These are phyloP conservation scores for Leptomonas pyrrhocoris DNA, from an alignment of 208 protist species.

Conservation along the genomic window DNA sequence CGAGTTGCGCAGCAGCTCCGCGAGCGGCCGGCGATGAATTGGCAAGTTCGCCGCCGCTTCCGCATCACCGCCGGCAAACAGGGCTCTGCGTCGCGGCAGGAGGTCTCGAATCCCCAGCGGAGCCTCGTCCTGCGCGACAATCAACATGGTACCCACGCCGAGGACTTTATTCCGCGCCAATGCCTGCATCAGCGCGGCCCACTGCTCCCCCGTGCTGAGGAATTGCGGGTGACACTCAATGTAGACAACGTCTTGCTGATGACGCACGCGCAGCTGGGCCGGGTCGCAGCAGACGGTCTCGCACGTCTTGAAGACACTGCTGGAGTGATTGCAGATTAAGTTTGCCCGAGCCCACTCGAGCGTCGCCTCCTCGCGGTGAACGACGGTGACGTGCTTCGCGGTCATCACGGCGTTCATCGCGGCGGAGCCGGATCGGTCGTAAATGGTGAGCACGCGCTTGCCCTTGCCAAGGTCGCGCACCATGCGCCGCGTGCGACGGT, in stretches of 20 bases:
- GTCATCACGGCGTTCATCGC: constrained; percentile 81
- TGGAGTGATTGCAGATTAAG: constrained; percentile 74
- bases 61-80: constrained; percentile 4
- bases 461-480: constrained; percentile 67
- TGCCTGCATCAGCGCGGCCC: constrained; percentile 41
- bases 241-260: constrained; percentile 70
- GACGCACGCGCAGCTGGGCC: constrained; percentile 38
- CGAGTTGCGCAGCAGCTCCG: constrained; percentile 44
- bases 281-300: constrained; percentile 50
- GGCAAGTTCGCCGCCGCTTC: constrained; percentile 13
- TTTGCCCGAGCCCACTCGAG: constrained; percentile 71
- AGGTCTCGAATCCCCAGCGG: constrained; percentile 72
- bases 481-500: constrained; percentile 66
- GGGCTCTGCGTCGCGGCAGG: constrained; percentile 16
- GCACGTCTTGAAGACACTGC: constrained; percentile 60
- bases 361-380: constrained; percentile 43
- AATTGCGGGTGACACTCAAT: constrained; percentile 63
- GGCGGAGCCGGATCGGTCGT: constrained; percentile 73
- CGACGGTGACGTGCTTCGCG: constrained; percentile 72
- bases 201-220: constrained; percentile 63
- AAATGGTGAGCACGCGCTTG: constrained; percentile 77
- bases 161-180: constrained; percentile 55
- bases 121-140: constrained; percentile 70
- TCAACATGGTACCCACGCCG: constrained; percentile 62
- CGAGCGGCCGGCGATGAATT: constrained; percentile 34